Base-by-base conservation (phyloP, 305 asterid genomes). In the Plantago lanceolata region DNA sequence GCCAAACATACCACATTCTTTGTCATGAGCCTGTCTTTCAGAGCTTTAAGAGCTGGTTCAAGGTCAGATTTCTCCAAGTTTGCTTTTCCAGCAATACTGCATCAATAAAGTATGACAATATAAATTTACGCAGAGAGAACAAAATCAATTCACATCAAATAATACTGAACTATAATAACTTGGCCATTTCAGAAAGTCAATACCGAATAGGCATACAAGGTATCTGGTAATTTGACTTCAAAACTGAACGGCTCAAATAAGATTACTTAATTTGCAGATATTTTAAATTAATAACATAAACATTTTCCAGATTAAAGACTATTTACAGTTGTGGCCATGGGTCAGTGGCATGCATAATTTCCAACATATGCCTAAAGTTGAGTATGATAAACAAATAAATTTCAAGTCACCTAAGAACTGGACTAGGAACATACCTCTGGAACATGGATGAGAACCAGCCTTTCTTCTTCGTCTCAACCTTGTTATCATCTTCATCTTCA, bases 371-470 rank as follows among this genome's bases (percentile, higher is more conserved):
- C 20, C 11, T 8, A 52, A 51, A 28, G 45, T 33, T 59, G 16
- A 69, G 12, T 29, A 56, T 54, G 49, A 59, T 15, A 15, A 29
- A 13, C 35, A 31, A 13, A 64, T 44, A n/a, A n/a, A n/a, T n/a
- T n/a, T 53, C 47, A 16, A 8, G 4, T 35, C 8, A 24, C 62
- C 48, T 53, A 45, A 20, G 62, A 33, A 55, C 48, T 66, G 52
- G 54, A 37, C 19, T 44, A 40, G 57, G 37, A 21, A 73, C 54
- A 29, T 82, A 91, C 97, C 97, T 86, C 64, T 79, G 90, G 76
- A 89, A 85, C 94, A 92, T 87, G 71, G 96, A 81, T 60, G 97
- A 86, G 79, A 91, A 86, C 97, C 96, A 88, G 49, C 97, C 88
- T 72, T 81, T 90, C 79, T 84, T 88, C 79, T 77, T 85, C 37